phyloP scores from a whole-genome alignment of 2,329 filamentous ascomycete species.

The Curvularia eragrostidis region DNA sequence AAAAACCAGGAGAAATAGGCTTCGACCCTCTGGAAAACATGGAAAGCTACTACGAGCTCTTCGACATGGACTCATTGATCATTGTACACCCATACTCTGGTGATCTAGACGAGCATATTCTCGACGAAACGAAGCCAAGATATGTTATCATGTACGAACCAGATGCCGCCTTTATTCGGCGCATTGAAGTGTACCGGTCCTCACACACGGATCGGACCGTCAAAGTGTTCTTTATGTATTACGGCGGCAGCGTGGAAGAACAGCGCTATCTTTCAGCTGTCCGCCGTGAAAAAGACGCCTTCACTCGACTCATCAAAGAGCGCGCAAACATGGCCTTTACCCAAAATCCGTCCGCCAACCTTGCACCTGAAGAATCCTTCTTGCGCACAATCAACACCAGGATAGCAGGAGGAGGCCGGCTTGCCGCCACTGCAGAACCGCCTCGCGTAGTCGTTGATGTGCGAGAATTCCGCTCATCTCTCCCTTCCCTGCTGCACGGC shows the following conservation, averaged over 20 bases:
- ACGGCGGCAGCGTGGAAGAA: conserved; percentile 92
- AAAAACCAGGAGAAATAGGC: conserved; percentile 74
- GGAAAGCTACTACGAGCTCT: conserved; percentile 90
- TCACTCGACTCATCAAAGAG: conserved; percentile 93
- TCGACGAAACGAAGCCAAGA: conserved; percentile 90
- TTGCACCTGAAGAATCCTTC: conserved; percentile 88
- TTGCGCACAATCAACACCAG: conserved; percentile 94
- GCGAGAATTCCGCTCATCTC: conserved; percentile 90
- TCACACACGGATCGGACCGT: conserved; percentile 90
- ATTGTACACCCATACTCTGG: conserved; percentile 93
- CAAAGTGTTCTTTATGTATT: conserved; percentile 96
- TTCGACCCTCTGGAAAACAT: conserved; percentile 85
- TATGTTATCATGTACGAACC: conserved; percentile 99
- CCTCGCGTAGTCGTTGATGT: conserved; percentile 94
- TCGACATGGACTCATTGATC: conserved; percentile 87
- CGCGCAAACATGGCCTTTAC: conserved; percentile 91
- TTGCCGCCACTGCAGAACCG: conserved; percentile 82
- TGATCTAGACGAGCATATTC: conserved; percentile 93
- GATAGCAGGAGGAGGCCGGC: conserved; percentile 88
- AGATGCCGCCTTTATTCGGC: conserved; percentile 89
- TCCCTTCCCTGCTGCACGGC: conserved; percentile 90
- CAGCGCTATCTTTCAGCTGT: conserved; percentile 90
- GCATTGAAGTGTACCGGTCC: conserved; percentile 94
- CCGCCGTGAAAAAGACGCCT: conserved; percentile 94
- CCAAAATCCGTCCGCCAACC: conserved; percentile 69